Base-by-base conservation (phyloP, 768 basidiomycete genomes). In the Tylopilus balloui region DNA sequence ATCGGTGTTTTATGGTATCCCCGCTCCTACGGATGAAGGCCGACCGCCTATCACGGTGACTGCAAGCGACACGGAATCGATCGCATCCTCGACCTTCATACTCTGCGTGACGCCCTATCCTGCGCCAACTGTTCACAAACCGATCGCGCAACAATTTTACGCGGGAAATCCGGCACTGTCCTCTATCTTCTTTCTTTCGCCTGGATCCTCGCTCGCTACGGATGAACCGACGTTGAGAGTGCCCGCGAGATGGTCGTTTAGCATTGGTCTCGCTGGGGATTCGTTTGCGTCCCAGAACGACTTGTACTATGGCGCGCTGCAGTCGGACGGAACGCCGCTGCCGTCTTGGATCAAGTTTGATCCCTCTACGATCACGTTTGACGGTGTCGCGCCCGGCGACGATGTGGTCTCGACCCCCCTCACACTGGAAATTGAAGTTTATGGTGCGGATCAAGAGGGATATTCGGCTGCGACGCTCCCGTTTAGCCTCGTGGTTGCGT, bases 181-280 rank as follows among this genome's bases (percentile, higher is more conserved):
- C 4, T 92, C 91, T 6, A 86, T 89, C 29, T 91, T 81, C 58
- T 66, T 81, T 48, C 68, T 90, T 34, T 71, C 79, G n/a, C 66
- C 74, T 3, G 71, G 73, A 37, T 86, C 87, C 19, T 79, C 83
- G 13, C 69, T 90, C 25, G 59, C 63, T 24, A 73, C 72, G 14
- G 58, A 66, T 39, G 71, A 68, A 42, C 83, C 84, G 47, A 71
- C 76, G 42, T 63, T 96, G 47, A 75, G 92, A 43, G 79, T 95
- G 10, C 92, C 91, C 1, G 79, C 79, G 7, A 67, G 71, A 38
- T 95, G 92, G 92, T 89, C 88, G 1, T 97, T 95, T 70, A 91
- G 89, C 59, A 78, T 97, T 50, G 94, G 93, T 13, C 80, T 96
- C 57, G 69, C 82, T 43, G 72, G 78, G 51, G 71, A 77, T 29